Conservation (phyloP, 129 eudicot species). For the Flaveria brownii region DNA sequence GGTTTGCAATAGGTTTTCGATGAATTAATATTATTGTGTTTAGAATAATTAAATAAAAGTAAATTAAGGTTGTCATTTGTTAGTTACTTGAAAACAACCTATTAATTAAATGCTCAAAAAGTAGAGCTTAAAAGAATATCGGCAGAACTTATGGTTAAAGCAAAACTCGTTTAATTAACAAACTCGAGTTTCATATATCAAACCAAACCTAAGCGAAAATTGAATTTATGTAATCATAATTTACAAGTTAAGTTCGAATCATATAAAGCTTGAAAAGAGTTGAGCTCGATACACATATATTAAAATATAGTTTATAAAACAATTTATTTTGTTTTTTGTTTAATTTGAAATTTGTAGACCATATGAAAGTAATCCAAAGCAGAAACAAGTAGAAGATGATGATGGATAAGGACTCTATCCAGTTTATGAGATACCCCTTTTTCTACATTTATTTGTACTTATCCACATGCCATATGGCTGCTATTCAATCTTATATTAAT, state of each 20-base stretch:
- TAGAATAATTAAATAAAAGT: too few relatives aligned
- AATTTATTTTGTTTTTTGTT: background rate
- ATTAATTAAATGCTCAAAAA: background rate
- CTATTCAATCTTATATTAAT: background rate
- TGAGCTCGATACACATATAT: too few relatives aligned
- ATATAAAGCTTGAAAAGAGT: too few relatives aligned
- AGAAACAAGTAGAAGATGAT: conserved; percentile 13
- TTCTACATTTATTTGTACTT: conserved; percentile 27
- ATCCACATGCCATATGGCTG: conserved; percentile 34
- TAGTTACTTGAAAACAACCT: too few relatives aligned
- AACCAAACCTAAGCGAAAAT: too few relatives aligned
- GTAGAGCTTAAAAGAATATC: too few relatives aligned
- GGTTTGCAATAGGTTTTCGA: too few relatives aligned
- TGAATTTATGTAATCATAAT: too few relatives aligned
- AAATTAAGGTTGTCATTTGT: too few relatives aligned
- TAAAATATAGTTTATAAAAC: background rate
- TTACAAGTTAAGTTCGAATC: background rate
- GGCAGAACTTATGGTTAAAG: background rate
- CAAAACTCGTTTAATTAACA: background rate
- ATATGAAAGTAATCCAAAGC: conserved; percentile 20
- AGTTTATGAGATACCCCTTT: conserved; percentile 31
- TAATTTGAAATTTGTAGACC: conserved; percentile 20
- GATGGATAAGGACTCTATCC: conserved; percentile 36
- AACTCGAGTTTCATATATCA: background rate
- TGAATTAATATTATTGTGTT: too few relatives aligned